These are phyloP conservation scores for Psilocybe cubensis DNA, from an alignment of 768 basidiomycete genomes.

Conservation along the genomic window DNA sequence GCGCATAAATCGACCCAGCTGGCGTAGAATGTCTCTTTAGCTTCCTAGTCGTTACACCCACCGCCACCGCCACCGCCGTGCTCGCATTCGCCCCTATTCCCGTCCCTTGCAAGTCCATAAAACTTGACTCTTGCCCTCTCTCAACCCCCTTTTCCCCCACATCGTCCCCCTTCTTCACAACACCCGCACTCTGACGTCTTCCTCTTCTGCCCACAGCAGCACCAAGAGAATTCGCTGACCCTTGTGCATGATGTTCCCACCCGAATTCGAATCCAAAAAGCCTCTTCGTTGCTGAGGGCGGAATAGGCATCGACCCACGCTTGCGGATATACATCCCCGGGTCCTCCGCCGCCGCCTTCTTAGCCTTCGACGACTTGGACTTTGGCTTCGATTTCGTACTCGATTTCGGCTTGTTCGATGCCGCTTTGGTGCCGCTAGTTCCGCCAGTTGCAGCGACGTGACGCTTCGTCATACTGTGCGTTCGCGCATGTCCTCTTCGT, in stretches of 20 bases:
- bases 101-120: constrained; percentile 11
- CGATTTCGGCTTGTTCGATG: background rate
- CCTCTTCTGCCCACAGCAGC: background rate
- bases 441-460: too few relatives aligned
- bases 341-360: constrained; percentile 14
- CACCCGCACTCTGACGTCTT: background rate
- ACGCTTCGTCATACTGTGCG: too few relatives aligned
- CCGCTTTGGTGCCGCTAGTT: background rate
- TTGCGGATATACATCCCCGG: constrained; percentile 18
- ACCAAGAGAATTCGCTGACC: constrained; percentile 5
- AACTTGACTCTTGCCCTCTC: constrained; percentile 13
- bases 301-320: constrained; percentile 17
- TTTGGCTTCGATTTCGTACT: too few relatives aligned
- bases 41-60: constrained; percentile 13
- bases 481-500: background rate
- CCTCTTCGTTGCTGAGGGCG: constrained; percentile 1
- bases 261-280: constrained; percentile 21
- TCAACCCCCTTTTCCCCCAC: background rate
- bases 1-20: constrained; percentile 6
- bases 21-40: constrained; percentile 14
- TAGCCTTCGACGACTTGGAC: background rate
- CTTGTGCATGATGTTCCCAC: too few relatives aligned
- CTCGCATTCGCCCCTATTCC: background rate
- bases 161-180: background rate
- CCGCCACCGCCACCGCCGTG: background rate